Percentiles rank a stretch among this genome's conserved stretches.
Evolutionary conservation across 805 yeast species (phyloP).

Genomic region (Nakazawaea ambrosiae): DNA sequence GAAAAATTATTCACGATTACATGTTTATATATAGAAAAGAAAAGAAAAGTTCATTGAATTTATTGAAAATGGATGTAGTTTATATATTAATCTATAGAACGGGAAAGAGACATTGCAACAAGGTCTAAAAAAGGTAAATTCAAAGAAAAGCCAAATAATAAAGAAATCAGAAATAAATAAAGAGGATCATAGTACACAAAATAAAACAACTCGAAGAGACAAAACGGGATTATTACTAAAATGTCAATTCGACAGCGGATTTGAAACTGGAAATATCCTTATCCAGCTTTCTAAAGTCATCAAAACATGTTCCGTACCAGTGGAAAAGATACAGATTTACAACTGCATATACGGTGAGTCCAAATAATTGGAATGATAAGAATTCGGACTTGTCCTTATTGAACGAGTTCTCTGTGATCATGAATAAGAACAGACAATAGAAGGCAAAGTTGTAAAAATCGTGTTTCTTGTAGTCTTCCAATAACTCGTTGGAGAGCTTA

Average conservation of each 20-base stretch:
- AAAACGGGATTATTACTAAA: too few relatives aligned
- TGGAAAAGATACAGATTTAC: constrained; percentile 5
- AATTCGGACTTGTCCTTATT: constrained; percentile 4
- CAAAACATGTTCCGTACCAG: constrained; percentile 8
- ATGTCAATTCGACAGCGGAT: constrained; percentile 5
- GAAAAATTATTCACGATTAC: too few relatives aligned
- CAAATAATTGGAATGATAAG: neutral
- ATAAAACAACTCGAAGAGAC: too few relatives aligned
- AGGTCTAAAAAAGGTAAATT: too few relatives aligned
- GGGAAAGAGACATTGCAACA: too few relatives aligned
- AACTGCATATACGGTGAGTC: constrained; percentile 4
- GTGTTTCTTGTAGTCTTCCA: constrained; percentile 8
- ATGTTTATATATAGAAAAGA: too few relatives aligned
- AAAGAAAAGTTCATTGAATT: neutral
- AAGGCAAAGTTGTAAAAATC: constrained; percentile 10
- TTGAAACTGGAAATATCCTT: constrained; percentile 1
- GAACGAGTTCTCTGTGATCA: constrained; percentile 5
- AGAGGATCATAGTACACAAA: too few relatives aligned
- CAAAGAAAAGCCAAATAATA: too few relatives aligned
- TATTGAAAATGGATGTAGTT: neutral
- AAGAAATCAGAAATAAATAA: too few relatives aligned
- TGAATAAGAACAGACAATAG: constrained; percentile 7
- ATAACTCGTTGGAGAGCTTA: neutral
- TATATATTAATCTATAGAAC: too few relatives aligned
- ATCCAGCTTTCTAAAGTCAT: constrained; percentile 5